Evolutionary conservation across 2,329 filamentous ascomycete species (phyloP), one percentile per base, ranked within the genome.

Genomic region (Hymenoscyphus salicellus): DNA sequence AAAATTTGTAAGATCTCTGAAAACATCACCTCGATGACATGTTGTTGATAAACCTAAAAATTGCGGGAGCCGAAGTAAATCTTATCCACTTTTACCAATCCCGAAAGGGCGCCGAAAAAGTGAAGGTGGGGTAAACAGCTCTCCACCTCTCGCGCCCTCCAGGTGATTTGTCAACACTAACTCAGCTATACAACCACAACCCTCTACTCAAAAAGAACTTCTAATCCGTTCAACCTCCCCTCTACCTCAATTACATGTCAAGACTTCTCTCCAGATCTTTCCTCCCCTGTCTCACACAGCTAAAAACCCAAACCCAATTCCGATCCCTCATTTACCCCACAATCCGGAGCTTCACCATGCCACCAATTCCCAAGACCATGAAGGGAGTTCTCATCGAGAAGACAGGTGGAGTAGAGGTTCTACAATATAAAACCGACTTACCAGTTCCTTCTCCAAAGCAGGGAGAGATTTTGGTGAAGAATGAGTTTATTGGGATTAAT

Each of bases 401-500:
- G 79, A 90, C 82, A 14, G 91, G 91, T 63, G 90, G 88, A 8
- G 81, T 84, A 0, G 89, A 92, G 55, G 89, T 92, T n/a, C 79
- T 94, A 23, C 80, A 92, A 72, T 86, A 89, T 78, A 89, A 84
- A 72, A 86, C 85, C 16, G 86, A 92, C 74, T 76, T 92, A 3
- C 87, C 89, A 7, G 85, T 96, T 1, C 91, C 92, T 0, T 79
- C 82, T 55, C 85, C 84, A 1, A 80, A 84, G 38, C 85, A 88
- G 20, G 88, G 87, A 63, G 83, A 96, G 70, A 78, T 97, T 23
- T 84, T 97, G 5, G 85, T 97, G 65, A 89, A 89, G 78, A 96
- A 96, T 78, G 86, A 89, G 69, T 90, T 85, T 75, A 83, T 90
- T 58, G 93, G 93, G 66, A 81, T 97, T 66, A 97, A 97, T 79